phyloP scores from a whole-genome alignment of 352 stramenopile species.

The Globisporangium heterothallicum region DNA sequence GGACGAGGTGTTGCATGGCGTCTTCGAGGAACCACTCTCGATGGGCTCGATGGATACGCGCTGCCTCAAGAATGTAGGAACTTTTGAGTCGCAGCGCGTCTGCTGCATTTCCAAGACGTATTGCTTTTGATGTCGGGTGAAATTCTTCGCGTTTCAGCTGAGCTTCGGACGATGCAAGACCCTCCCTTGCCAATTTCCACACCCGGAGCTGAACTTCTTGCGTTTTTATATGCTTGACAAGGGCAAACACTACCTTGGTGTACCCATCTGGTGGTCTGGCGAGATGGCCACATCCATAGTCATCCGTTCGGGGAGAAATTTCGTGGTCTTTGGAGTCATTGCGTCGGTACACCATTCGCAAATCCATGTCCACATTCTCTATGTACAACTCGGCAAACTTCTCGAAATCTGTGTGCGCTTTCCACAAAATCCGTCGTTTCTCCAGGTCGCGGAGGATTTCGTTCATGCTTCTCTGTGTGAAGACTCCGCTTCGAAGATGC shows the following conservation, averaged over 20 bases:
- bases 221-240: background rate
- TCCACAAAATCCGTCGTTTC: conserved; percentile 8
- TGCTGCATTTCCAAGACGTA: background rate
- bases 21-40: background rate
- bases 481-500: conserved; percentile 11
- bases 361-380: conserved; percentile 9
- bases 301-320: background rate
- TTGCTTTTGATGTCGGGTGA: background rate
- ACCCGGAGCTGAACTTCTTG: background rate
- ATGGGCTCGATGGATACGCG: background rate
- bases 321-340: conserved; percentile 3
- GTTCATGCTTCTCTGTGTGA: conserved; percentile 20
- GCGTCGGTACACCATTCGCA: background rate
- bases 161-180: background rate
- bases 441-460: conserved; percentile 18
- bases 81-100: background rate
- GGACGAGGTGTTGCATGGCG: background rate
- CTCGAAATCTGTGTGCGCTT: conserved; percentile 13
- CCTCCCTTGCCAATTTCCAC: conserved; percentile 5
- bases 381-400: conserved; percentile 8
- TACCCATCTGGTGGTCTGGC: background rate
- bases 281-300: background rate
- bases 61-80: background rate
- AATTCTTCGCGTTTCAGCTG: background rate
- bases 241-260: background rate